phyloP scores from a whole-genome alignment of 495 filamentous ascomycete genomes.

The Penicillium chermesinum region DNA sequence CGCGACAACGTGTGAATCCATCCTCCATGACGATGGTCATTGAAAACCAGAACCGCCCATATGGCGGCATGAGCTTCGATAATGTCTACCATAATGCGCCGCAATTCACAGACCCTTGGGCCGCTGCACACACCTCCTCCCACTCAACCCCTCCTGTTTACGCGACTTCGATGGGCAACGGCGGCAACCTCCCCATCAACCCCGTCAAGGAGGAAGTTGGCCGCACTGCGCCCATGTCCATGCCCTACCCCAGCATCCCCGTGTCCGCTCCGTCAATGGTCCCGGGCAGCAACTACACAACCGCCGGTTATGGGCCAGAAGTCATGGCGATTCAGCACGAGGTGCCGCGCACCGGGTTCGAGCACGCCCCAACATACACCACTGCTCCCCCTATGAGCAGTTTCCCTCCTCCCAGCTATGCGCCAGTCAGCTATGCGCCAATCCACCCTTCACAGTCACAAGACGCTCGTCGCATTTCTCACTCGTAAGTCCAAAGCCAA shows the following conservation, averaged over 20 bases:
- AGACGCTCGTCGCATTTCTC: constrained; percentile 72
- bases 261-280: constrained; percentile 65
- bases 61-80: constrained; percentile 79
- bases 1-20: constrained; percentile 16
- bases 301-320: constrained; percentile 60
- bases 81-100: constrained; percentile 65
- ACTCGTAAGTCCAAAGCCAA: constrained; percentile 63
- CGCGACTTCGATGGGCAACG: constrained; percentile 55
- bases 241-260: constrained; percentile 69
- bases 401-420: constrained; percentile 57
- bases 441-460: constrained; percentile 50
- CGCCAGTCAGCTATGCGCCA: constrained; percentile 50
- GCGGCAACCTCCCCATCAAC: constrained; percentile 48
- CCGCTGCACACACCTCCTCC: constrained; percentile 52
- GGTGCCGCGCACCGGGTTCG: constrained; percentile 49
- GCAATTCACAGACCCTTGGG: constrained; percentile 94
- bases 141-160: constrained; percentile 52
- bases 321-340: constrained; percentile 71
- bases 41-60: constrained; percentile 76
- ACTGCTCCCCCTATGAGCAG: constrained; percentile 63
- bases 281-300: constrained; percentile 65
- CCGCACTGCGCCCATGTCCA: constrained; percentile 59
- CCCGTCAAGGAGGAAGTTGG: constrained; percentile 51
- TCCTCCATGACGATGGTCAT: constrained; percentile 79
- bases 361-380: constrained; percentile 58